Evolutionary conservation across 1,284 basidiomycete species (phyloP).

Genomic region (Anthracocystis walkeri): DNA sequence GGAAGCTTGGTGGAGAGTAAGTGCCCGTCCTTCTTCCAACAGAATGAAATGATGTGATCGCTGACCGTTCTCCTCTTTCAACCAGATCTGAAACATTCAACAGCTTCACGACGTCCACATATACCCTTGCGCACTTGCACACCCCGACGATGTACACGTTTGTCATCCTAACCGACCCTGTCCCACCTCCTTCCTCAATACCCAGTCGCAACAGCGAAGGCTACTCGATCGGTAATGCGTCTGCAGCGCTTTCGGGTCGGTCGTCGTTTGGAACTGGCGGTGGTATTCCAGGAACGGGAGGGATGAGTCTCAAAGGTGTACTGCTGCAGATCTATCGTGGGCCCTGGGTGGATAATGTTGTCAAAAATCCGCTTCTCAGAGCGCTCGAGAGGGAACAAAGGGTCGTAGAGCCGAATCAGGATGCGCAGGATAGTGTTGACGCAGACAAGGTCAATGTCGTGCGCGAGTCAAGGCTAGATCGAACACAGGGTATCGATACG

Average conservation of each 20-base stretch:
- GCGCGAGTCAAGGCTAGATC: constrained; percentile 21
- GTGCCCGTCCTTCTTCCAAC: constrained; percentile 1
- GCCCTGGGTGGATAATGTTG: constrained; percentile 92
- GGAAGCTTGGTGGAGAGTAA: constrained; percentile 76
- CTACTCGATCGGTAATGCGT: constrained; percentile 39
- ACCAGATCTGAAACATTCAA: constrained; percentile 80
- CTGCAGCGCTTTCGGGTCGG: constrained; percentile 27
- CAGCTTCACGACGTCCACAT: constrained; percentile 88
- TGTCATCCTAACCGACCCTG: constrained; percentile 89
- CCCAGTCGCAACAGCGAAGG: constrained; percentile 42
- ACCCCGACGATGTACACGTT: constrained; percentile 94
- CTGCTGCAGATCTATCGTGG: constrained; percentile 89
- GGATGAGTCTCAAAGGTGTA: constrained; percentile 77
- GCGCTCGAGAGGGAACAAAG: constrained; percentile 56
- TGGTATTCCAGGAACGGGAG: constrained; percentile 65
- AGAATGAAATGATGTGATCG: not conserved
- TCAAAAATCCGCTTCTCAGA: constrained; percentile 85
- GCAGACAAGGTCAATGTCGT: constrained; percentile 10
- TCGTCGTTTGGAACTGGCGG: constrained; percentile 49
- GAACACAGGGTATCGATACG: constrained; percentile 55
- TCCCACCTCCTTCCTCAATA: constrained; percentile 71
- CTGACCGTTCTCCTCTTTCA: not conserved
- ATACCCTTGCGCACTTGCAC: constrained; percentile 93
- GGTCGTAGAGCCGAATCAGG: constrained; percentile 27
- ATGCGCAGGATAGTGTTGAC: constrained; percentile 14